Conservation (phyloP, 306 rosid species). For the Quercus robur region DNA sequence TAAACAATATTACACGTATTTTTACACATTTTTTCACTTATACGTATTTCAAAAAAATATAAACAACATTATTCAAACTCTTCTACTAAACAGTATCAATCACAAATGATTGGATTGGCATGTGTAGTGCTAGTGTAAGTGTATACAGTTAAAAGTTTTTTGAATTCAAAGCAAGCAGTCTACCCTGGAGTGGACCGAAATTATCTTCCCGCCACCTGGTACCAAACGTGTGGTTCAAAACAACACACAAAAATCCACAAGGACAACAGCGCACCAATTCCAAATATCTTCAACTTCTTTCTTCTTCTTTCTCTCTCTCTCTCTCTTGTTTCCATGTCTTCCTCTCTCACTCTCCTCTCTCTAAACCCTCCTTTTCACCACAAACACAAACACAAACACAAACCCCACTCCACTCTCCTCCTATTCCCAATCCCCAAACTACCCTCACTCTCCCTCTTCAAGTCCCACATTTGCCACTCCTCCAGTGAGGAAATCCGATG, state of each 20-base stretch:
- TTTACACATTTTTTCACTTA: too few relatives aligned
- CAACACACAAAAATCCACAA: background rate
- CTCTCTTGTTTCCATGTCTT: slow-evolving; percentile 18
- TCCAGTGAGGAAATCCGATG: slow-evolving; percentile 1
- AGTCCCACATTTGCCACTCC: slow-evolving; percentile 29
- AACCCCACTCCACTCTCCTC: slow-evolving; percentile 19
- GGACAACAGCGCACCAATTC: background rate
- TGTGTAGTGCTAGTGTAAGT: too few relatives aligned
- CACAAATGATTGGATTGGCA: too few relatives aligned
- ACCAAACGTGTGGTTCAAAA: background rate
- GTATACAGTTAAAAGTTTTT: too few relatives aligned
- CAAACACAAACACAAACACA: slow-evolving; percentile 15
- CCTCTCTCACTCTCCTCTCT: slow-evolving; percentile 17
- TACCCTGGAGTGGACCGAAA: too few relatives aligned
- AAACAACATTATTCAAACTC: too few relatives aligned
- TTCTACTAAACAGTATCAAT: too few relatives aligned
- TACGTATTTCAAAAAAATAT: too few relatives aligned
- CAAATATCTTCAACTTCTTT: background rate
- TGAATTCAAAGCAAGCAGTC: too few relatives aligned
- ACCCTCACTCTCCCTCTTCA: slow-evolving; percentile 24
- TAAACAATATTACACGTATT: too few relatives aligned
- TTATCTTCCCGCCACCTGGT: slow-evolving; percentile 17
- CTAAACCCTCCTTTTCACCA: slow-evolving; percentile 20
- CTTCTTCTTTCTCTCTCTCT: background rate
- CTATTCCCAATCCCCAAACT: slow-evolving; percentile 27